These are phyloP conservation scores for Trichophyton mentagrophytes DNA, from an alignment of 2,329 filamentous ascomycete genomes.

Conservation along the genomic window DNA sequence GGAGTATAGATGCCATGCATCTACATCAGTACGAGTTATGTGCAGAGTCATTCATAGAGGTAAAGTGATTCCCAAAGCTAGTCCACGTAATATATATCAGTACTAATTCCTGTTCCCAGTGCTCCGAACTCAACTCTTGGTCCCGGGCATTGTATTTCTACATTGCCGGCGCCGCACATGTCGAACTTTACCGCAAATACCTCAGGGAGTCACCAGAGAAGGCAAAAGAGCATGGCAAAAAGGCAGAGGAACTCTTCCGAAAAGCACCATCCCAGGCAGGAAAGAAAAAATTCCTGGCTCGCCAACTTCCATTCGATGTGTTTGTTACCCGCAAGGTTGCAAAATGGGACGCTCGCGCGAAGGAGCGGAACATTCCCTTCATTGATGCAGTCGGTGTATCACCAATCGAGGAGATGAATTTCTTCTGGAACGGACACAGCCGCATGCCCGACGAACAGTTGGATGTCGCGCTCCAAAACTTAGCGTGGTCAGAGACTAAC, in stretches of 20 bases:
- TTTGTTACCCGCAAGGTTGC: conserved; percentile 72
- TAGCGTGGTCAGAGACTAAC: conserved; percentile 58
- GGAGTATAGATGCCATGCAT: conserved; percentile 65
- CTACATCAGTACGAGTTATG: conserved; percentile 63
- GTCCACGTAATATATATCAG: not conserved
- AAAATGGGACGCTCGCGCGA: conserved; percentile 74
- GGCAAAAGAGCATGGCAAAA: conserved; percentile 46
- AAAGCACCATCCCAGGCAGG: conserved; percentile 63
- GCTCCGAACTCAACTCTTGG: conserved; percentile 78
- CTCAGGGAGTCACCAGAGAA: conserved; percentile 24
- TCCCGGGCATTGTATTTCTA: conserved; percentile 82
- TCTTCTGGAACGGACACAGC: conserved; percentile 82
- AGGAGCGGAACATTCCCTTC: conserved; percentile 52
- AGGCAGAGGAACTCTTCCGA: conserved; percentile 56
- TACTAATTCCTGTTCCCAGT: conserved; percentile 30
- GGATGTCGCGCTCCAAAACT: conserved; percentile 46
- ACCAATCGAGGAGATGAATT: conserved; percentile 81
- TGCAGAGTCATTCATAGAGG: conserved; percentile 57
- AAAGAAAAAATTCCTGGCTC: conserved; percentile 80
- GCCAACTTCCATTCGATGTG: conserved; percentile 77
- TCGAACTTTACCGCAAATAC: conserved; percentile 61
- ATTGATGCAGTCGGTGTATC: conserved; percentile 70
- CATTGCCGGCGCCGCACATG: conserved; percentile 62
- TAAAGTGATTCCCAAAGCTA: conserved; percentile 19
- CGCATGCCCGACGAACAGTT: conserved; percentile 60